phyloP scores from a whole-genome alignment of 345 rosid genomes.

The Leavenworthia alabamica region DNA sequence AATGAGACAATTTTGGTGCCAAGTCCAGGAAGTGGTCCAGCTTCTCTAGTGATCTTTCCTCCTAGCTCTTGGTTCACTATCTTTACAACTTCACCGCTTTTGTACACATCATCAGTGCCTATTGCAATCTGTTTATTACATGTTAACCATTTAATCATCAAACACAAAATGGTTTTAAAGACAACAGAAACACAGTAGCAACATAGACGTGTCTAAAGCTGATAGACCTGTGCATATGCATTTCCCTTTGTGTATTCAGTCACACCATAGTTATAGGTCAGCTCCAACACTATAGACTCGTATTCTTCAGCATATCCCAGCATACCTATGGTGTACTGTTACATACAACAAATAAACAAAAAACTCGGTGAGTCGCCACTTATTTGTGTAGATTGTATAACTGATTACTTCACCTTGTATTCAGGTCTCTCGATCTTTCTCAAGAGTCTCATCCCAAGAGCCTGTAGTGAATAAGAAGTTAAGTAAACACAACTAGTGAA shows the following conservation, averaged over 20 bases:
- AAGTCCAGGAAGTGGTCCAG: slow-evolving; percentile 85
- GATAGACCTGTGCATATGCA: slow-evolving; percentile 82
- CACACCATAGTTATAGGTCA: slow-evolving; percentile 79
- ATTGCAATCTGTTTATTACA: slow-evolving; percentile 53
- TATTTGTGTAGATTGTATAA: too few species aligned
- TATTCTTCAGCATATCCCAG: slow-evolving; percentile 81
- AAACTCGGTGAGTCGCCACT: too few species aligned
- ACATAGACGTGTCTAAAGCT: background rate
- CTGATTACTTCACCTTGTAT: slow-evolving; percentile 53
- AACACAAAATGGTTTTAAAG: background rate
- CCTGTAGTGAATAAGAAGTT: slow-evolving; percentile 35
- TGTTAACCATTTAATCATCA: background rate
- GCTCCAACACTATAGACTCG: slow-evolving; percentile 74
- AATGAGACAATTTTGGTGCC: slow-evolving; percentile 82
- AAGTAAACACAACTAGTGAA: background rate
- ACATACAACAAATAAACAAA: background rate
- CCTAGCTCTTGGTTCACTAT: slow-evolving; percentile 71
- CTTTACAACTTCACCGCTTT: slow-evolving; percentile 80
- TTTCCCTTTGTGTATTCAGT: slow-evolving; percentile 88
- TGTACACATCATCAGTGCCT: slow-evolving; percentile 88
- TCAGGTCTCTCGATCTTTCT: slow-evolving; percentile 65
- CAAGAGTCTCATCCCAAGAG: slow-evolving; percentile 77
- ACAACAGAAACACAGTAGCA: background rate
- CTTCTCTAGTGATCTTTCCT: slow-evolving; percentile 78
- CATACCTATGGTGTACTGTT: slow-evolving; percentile 79